Conservation (phyloP, 805 yeast genomes). For the Saccharomycopsis javanensis region DNA sequence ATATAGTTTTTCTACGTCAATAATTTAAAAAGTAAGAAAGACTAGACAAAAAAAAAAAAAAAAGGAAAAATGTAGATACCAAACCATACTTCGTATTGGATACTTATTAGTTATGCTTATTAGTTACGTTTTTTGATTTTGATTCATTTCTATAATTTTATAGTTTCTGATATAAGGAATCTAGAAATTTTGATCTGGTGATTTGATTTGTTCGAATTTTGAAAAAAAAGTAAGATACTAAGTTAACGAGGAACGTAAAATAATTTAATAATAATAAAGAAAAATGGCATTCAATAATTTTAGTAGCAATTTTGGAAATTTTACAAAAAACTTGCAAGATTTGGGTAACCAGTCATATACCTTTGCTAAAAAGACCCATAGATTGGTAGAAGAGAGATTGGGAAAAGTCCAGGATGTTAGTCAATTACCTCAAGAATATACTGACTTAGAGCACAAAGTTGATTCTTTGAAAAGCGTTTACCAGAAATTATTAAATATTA, state of each 20-base stretch:
- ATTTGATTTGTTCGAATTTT: too few species aligned
- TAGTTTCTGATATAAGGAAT: too few species aligned
- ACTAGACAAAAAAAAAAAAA: not conserved
- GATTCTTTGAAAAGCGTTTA: slow-evolving; percentile 66
- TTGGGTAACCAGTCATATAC: slow-evolving; percentile 30
- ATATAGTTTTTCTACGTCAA: not conserved
- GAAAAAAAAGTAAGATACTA: too few species aligned
- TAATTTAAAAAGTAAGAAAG: not conserved
- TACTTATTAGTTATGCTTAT: too few species aligned
- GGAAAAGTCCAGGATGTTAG: slow-evolving; percentile 78
- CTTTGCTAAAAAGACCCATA: slow-evolving; percentile 72
- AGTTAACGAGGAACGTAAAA: too few species aligned
- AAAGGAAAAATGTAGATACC: too few species aligned
- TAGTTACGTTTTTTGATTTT: too few species aligned
- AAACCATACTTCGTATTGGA: too few species aligned
- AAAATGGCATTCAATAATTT: slow-evolving; percentile 11
- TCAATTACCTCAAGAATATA: slow-evolving; percentile 74
- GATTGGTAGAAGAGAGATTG: slow-evolving; percentile 67
- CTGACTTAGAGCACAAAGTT: slow-evolving; percentile 61
- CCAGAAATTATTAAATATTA: slow-evolving; percentile 43
- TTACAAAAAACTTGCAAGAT: slow-evolving; percentile 18
- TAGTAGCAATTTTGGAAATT: slow-evolving; percentile 10
- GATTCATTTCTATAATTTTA: too few species aligned
- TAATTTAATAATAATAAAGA: not conserved
- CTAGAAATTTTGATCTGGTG: too few species aligned